Percentiles rank a stretch among this genome's conserved stretches.
phyloP scores from a whole-genome alignment of 2,329 filamentous ascomycete genomes.

The Furcasterigmium sp. region DNA sequence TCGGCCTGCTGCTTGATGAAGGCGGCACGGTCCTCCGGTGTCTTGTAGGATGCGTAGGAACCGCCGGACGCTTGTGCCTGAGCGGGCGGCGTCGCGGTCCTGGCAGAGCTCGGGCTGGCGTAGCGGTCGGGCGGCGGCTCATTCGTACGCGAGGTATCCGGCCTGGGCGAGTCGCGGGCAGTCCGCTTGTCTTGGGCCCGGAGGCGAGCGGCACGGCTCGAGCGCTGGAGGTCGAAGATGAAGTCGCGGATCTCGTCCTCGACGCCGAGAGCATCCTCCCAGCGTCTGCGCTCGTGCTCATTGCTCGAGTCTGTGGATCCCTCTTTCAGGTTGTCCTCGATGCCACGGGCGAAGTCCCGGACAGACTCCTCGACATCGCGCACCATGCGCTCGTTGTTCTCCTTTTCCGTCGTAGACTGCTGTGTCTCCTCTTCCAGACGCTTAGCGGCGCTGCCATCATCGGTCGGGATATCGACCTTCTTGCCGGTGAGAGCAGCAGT shows the following conservation, averaged over 20 bases:
- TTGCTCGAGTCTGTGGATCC: conserved; percentile 68
- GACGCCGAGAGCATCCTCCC: conserved; percentile 93
- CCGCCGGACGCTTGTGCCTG: conserved; percentile 47
- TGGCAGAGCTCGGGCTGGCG: conserved; percentile 42
- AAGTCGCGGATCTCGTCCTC: conserved; percentile 97
- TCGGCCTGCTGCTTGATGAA: conserved; percentile 98
- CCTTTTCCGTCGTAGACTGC: conserved; percentile 75
- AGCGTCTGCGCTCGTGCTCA: conserved; percentile 86
- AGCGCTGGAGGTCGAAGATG: conserved; percentile 91
- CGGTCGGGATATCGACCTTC: conserved; percentile 62
- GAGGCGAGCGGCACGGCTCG: conserved; percentile 70
- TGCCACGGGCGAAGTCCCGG: conserved; percentile 74
- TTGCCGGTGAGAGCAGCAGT: conserved; percentile 88
- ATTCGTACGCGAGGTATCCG: conserved; percentile 29
- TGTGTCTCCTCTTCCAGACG: conserved; percentile 85
- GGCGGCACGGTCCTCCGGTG: conserved; percentile 86
- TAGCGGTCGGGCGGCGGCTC: neutral
- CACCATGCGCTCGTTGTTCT: conserved; percentile 95
- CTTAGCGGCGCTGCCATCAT: conserved; percentile 74
- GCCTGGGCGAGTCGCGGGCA: conserved; percentile 34
- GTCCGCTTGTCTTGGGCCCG: conserved; percentile 52
- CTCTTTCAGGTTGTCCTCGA: conserved; percentile 85
- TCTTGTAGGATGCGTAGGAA: conserved; percentile 79
- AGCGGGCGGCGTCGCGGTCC: conserved; percentile 45
- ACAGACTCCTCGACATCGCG: conserved; percentile 95